These are phyloP conservation scores for Auricularia sp. DNA, from an alignment of 768 basidiomycete genomes.

Conservation along the genomic window DNA sequence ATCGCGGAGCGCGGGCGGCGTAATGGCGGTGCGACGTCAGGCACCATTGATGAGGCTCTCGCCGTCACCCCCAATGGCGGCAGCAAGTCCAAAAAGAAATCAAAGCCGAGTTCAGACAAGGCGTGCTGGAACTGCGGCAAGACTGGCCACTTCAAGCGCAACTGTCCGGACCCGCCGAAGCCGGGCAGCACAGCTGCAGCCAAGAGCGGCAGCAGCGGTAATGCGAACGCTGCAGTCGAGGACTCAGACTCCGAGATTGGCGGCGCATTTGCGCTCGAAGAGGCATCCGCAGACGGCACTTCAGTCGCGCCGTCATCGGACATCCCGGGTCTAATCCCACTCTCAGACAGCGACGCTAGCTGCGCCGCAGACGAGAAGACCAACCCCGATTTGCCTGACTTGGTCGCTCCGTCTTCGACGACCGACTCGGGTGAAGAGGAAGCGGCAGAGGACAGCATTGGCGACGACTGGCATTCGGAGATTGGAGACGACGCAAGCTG, in stretches of 20 bases:
- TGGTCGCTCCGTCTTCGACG: neutral
- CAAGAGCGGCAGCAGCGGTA: too few relatives aligned
- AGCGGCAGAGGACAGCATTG: neutral
- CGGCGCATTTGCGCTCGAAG: too few relatives aligned
- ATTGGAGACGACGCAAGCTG: conserved; percentile 4
- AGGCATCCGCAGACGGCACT: too few relatives aligned
- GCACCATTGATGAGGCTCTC: conserved; percentile 13
- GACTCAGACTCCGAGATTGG: too few relatives aligned
- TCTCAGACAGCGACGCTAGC: neutral
- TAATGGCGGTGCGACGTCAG: neutral
- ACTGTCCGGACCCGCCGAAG: conserved; percentile 17
- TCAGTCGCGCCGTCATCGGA: too few relatives aligned
- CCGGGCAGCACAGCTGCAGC: conserved; percentile 7
- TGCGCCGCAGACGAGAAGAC: neutral
- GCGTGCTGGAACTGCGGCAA: conserved; percentile 22
- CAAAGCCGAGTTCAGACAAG: neutral
- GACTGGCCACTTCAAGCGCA: conserved; percentile 16
- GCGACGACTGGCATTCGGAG: conserved; percentile 3
- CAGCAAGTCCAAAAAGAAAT: conserved; percentile 1
- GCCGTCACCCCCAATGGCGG: conserved; percentile 6
- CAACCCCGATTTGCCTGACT: neutral
- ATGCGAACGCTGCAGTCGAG: conserved; percentile 6
- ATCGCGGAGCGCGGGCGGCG: neutral
- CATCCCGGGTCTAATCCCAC: too few relatives aligned
- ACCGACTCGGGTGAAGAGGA: neutral